Evolutionary conservation across 257 asterid genomes (phyloP).

Genomic region (Nyctanthes arbortristis): DNA sequence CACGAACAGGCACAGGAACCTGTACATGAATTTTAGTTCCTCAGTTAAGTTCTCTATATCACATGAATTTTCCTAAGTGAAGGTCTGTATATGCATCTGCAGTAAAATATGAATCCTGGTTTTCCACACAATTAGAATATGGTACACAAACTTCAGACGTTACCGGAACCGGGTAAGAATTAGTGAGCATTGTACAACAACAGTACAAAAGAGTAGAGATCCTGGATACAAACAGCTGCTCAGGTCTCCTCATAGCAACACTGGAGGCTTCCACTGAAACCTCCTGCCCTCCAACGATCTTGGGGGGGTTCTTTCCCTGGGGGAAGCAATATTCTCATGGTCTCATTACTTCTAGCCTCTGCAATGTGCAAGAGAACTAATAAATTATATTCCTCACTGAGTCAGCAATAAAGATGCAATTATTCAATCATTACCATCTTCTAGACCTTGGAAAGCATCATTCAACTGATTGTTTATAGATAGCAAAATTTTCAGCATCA

Average conservation of each 20-base stretch:
- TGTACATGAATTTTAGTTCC: conserved; percentile 25
- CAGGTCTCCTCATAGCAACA: conserved; percentile 62
- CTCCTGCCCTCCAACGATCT: conserved; percentile 65
- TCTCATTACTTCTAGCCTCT: conserved; percentile 60
- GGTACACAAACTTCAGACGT: conserved; percentile 17
- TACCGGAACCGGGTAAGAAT: conserved; percentile 79
- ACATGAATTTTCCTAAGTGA: too few relatives aligned
- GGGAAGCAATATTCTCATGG: conserved; percentile 63
- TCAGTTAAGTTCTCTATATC: conserved; percentile 18
- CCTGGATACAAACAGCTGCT: conserved; percentile 67
- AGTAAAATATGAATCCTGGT: conserved; percentile 4
- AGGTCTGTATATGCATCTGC: conserved; percentile 3
- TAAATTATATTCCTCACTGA: conserved; percentile 20
- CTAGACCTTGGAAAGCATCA: conserved; percentile 78
- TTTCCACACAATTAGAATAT: conserved; percentile 5
- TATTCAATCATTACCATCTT: conserved; percentile 61
- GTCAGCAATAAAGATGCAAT: conserved; percentile 24
- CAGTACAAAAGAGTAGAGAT: conserved; percentile 66
- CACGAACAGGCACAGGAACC: conserved; percentile 75
- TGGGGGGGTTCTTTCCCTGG: conserved; percentile 74
- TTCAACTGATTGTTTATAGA: conserved; percentile 61
- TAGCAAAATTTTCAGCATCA: conserved; percentile 74
- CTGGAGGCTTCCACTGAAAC: conserved; percentile 40
- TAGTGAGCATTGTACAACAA: conserved; percentile 72
- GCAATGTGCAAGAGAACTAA: conserved; percentile 32